Base-by-base conservation (phyloP, 768 basidiomycete genomes). In the Suillus decipiens region DNA sequence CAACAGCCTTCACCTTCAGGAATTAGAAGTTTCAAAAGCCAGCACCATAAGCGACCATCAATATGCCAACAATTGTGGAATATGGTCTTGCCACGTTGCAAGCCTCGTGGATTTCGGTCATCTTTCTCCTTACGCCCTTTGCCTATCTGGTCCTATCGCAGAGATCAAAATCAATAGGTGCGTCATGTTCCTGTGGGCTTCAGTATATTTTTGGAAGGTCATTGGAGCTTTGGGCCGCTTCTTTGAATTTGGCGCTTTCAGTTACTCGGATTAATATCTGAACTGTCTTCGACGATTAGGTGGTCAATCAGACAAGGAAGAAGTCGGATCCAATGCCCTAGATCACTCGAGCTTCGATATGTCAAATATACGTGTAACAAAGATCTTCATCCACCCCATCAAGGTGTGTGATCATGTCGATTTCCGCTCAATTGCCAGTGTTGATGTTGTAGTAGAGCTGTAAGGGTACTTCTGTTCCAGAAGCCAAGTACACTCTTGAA, bases 351-450 rank as follows among this genome's bases (percentile, higher is more conserved):
- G 7, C 50, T 77, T 76, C n/a, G 72, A 77, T 37, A 73, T 69
- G 1, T 71, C 74, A 55, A 75, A 66, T 64, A 70, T 80, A 17
- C 78, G 70, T 14, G 83, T 89, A 28, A 80, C 84, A 0, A 86
- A 83, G 70, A 82, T 90, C 24, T 65, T 89, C 41, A 68, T 90
- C 3, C 89, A 90, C 69, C 89, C 89, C 45, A 86, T 90, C 75
- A 90, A 90, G 80, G 89, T 84, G 54, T 31, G 47, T 24, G 5
- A 41, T 36, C 43, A 12, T 10, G 5, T 28, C 43, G 14, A 19
- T 63, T 43, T 19, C 48, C 7, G 61, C 7, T 48, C 19, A 41
- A 14, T 33, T 62, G 7, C 22, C 42, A 39, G 14, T 34, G 22
- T 59, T 55, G 11, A 31, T 22, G n/a, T 42, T 7, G 9, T 28